Evolutionary conservation across 2,329 filamentous ascomycete species (phyloP).

Genomic region (Trichoderma guizhouense): DNA sequence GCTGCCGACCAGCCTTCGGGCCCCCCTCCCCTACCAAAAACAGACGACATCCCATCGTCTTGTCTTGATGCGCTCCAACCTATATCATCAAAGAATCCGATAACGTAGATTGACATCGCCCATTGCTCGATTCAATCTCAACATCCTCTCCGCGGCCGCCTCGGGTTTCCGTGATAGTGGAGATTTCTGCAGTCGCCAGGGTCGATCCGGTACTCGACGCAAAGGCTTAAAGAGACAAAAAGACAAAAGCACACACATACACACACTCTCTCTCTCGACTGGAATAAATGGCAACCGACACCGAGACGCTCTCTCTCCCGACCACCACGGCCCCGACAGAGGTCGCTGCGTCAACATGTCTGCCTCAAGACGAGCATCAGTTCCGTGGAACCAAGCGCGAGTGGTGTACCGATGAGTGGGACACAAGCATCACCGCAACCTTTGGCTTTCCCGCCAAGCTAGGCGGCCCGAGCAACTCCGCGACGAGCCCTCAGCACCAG

Average conservation of each 20-base stretch:
- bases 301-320: conserved; percentile 32
- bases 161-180: neutral
- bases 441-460: conserved; percentile 4
- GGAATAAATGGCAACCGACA: conserved; percentile 31
- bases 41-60: conserved; percentile 14
- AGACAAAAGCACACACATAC: neutral
- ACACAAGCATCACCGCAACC: conserved; percentile 28
- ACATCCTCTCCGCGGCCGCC: neutral
- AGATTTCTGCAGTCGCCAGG: neutral
- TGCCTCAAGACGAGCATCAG: conserved; percentile 20
- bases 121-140: neutral
- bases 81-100: neutral
- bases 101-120: neutral
- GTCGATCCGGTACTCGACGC: neutral
- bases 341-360: conserved; percentile 29
- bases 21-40: conserved; percentile 4
- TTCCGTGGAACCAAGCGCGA: conserved; percentile 19
- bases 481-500: conserved; percentile 2
- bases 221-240: neutral
- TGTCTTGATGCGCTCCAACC: neutral
- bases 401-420: conserved; percentile 28
- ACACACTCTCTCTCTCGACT: neutral
- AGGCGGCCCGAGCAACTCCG: neutral
- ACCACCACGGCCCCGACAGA: conserved; percentile 34
- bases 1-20: conserved; percentile 6